A percentile compares a stretch with the other conserved stretches of the same genome.
These are phyloP conservation scores for Pseudopyricularia javanii DNA, from an alignment of 2,329 filamentous ascomycete genomes.

Conservation along the genomic window DNA sequence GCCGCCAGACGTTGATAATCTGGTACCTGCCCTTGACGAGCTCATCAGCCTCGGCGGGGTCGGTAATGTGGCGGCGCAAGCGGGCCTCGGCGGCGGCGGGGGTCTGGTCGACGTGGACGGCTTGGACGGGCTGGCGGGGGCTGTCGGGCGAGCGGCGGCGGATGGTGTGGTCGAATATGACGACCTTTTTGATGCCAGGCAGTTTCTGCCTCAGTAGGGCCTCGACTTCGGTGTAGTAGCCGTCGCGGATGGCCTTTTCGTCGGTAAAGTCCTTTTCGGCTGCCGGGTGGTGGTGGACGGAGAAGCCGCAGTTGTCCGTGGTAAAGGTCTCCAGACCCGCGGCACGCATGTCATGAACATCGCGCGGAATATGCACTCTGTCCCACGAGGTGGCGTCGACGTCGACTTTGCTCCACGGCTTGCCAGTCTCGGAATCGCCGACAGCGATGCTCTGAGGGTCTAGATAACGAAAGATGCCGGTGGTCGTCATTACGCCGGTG, in stretches of 20 bases:
- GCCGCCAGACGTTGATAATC: slow-evolving; percentile 62
- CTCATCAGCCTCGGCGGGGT: slow-evolving; percentile 39
- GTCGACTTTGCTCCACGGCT: slow-evolving; percentile 56
- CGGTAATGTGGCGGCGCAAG: slow-evolving; percentile 46
- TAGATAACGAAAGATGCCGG: slow-evolving; percentile 42
- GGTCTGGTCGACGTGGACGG: slow-evolving; percentile 63
- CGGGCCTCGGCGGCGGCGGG: slow-evolving; percentile 46
- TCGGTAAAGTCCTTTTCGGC: slow-evolving; percentile 42
- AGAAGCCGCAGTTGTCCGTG: slow-evolving; percentile 47
- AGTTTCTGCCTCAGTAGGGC: slow-evolving; percentile 40
- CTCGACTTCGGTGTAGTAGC: slow-evolving; percentile 53
- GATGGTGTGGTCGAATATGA: slow-evolving; percentile 65
- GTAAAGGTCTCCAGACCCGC: slow-evolving; percentile 37
- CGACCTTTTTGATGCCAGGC: slow-evolving; percentile 43
- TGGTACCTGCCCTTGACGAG: slow-evolving; percentile 47
- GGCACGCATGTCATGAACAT: slow-evolving; percentile 43
- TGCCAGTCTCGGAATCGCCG: slow-evolving; percentile 19
- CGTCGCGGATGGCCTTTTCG: slow-evolving; percentile 37
- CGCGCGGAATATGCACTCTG: slow-evolving; percentile 27
- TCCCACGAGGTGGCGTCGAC: slow-evolving; percentile 41
- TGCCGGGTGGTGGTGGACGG: slow-evolving; percentile 37
- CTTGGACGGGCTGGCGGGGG: slow-evolving; percentile 52
- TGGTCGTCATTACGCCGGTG: slow-evolving; percentile 8
- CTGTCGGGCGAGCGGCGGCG: slow-evolving; percentile 39
- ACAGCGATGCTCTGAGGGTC: slow-evolving; percentile 39